Conservation (phyloP, 768 basidiomycete species). For the Phlegmacium glaucopus region DNA sequence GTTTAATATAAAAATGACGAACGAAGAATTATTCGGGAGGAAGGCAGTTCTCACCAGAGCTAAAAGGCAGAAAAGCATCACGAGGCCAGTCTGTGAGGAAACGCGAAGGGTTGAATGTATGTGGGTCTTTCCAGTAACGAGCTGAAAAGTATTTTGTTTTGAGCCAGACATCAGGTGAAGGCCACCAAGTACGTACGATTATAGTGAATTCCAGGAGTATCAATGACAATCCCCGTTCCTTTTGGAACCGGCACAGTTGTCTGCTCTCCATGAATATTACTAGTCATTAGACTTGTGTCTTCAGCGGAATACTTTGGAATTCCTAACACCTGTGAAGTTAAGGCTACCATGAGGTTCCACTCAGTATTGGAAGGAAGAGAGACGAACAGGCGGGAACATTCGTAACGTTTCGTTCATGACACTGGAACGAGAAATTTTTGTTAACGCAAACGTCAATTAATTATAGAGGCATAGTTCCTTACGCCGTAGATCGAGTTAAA, state of each 20-base stretch:
- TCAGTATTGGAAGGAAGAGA: background rate
- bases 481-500: conserved; percentile 38
- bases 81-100: conserved; percentile 52
- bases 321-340: conserved; percentile 27
- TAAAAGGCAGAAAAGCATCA: conserved; percentile 55
- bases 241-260: conserved; percentile 38
- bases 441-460: background rate
- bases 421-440: conserved; percentile 18
- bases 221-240: conserved; percentile 34
- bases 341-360: conserved; percentile 1
- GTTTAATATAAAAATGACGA: background rate
- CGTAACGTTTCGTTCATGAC: conserved; percentile 50
- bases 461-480: conserved; percentile 1
- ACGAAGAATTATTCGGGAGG: background rate
- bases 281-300: conserved; percentile 39
- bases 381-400: conserved; percentile 42
- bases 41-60: conserved; percentile 27
- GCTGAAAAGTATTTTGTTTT: conserved; percentile 24
- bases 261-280: conserved; percentile 35
- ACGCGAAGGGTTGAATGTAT: conserved; percentile 38
- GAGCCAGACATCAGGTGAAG: background rate
- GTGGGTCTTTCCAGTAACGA: conserved; percentile 46
- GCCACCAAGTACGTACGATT: conserved; percentile 21
- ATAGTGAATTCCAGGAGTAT: conserved; percentile 42
- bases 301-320: conserved; percentile 45